Percentiles rank a stretch among this genome's conserved stretches.
Conservation (phyloP, 73 alveolate species). For the Tetrahymena elliotti region DNA sequence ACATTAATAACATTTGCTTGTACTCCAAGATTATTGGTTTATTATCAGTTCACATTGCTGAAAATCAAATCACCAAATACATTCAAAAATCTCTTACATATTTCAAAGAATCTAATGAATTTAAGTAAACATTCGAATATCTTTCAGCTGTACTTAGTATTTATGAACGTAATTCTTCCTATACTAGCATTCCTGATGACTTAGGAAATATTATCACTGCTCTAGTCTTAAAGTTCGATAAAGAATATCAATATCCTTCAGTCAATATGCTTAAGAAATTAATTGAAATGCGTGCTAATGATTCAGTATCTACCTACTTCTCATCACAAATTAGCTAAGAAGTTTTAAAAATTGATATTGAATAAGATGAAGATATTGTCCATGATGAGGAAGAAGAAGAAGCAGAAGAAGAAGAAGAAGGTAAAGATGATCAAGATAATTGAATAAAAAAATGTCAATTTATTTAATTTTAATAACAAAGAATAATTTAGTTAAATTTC, state of each 20-base stretch:
- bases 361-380: not conserved
- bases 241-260: not conserved
- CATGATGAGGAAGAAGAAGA: not conserved
- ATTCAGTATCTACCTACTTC: not conserved
- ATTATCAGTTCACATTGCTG: not conserved
- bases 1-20: not conserved
- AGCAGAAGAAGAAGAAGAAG: not conserved
- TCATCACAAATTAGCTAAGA: not conserved
- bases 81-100: not conserved
- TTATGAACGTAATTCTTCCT: not conserved
- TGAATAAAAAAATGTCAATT: not conserved
- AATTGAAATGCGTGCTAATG: not conserved
- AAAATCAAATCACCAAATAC: not conserved
- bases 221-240: not conserved
- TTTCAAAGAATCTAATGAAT: not conserved
- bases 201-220: not conserved
- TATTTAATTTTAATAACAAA: not conserved
- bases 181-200: not conserved
- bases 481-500: not conserved
- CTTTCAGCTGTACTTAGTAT: not conserved
- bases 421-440: not conserved
- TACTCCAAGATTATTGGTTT: not conserved
- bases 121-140: not conserved
- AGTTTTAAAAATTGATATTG: not conserved
- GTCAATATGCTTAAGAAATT: not conserved